Percentiles rank a stretch among this genome's conserved stretches.
Conservation (phyloP, 225 moss, liverwort and hornwort genomes). For the Anthoceros angustus region DNA sequence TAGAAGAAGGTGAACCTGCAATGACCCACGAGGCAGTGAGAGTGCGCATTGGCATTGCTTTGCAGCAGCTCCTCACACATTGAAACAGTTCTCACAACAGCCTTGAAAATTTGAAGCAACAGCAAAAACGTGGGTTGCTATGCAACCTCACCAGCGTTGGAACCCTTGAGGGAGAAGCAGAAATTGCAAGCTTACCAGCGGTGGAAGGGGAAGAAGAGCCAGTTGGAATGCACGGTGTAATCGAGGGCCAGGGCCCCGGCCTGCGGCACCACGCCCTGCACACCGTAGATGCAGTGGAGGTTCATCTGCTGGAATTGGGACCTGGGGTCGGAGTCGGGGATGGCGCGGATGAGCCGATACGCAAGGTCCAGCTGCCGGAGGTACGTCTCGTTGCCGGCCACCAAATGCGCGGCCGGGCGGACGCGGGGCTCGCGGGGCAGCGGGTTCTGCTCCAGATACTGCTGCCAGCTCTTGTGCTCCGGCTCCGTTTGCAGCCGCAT, state of each 20-base stretch:
- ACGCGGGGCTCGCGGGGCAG: not conserved
- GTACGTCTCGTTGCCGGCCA: constrained; percentile 1
- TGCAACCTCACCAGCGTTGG: not conserved
- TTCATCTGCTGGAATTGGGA: not conserved
- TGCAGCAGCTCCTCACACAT: no score
- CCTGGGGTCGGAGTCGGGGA: not conserved
- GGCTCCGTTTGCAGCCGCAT: not conserved
- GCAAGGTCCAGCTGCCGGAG: not conserved
- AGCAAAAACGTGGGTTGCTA: not conserved
- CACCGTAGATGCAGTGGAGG: not conserved
- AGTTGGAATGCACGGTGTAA: not conserved
- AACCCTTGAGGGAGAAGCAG: not conserved
- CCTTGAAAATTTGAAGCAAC: not conserved
- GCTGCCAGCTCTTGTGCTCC: not conserved
- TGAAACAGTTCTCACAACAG: no score
- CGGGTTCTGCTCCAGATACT: constrained; percentile 1
- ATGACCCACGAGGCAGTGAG: not conserved
- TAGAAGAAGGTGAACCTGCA: constrained; percentile 1
- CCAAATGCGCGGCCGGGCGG: not conserved
- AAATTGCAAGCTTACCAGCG: not conserved
- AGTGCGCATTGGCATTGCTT: no score
- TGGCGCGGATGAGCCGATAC: not conserved
- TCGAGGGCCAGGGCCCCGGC: not conserved
- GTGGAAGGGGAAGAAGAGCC: constrained; percentile 1
- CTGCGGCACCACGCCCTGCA: not conserved